These are phyloP conservation scores for Avicennia marina DNA, from an alignment of 257 asterid genomes.

Conservation along the genomic window DNA sequence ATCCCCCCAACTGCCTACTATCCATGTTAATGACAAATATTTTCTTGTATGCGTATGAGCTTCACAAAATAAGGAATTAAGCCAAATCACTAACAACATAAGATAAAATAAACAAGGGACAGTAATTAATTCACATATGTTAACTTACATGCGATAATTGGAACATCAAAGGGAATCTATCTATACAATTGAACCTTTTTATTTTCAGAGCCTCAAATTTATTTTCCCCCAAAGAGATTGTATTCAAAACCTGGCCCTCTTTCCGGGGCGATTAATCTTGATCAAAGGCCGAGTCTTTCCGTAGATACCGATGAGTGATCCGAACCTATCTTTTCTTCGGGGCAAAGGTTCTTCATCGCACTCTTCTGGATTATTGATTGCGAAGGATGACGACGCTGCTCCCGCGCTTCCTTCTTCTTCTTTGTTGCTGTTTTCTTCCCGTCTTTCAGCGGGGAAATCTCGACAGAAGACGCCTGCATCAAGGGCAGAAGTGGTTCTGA, in stretches of 20 bases:
- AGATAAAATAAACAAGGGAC: no score
- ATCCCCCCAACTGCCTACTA: no score
- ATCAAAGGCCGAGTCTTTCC: slow-evolving; percentile 27
- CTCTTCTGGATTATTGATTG: not conserved
- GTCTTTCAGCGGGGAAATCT: slow-evolving; percentile 11
- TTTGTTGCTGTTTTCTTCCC: not conserved
- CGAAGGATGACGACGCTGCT: slow-evolving; percentile 15
- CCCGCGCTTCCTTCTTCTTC: slow-evolving; percentile 17
- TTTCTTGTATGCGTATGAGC: no score
- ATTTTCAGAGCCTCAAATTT: no score
- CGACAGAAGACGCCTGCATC: slow-evolving; percentile 16
- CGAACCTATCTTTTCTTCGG: slow-evolving; percentile 26
- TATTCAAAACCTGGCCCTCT: slow-evolving; percentile 32
- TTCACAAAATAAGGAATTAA: no score
- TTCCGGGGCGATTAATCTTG: not conserved
- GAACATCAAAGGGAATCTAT: no score
- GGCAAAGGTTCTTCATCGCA: slow-evolving; percentile 30
- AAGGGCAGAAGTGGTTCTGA: slow-evolving; percentile 37
- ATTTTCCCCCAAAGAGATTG: not conserved
- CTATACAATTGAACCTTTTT: not conserved
- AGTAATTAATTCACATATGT: no score
- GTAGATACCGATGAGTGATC: slow-evolving; percentile 42
- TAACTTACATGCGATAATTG: not conserved
- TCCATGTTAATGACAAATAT: no score
- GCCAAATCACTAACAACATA: not conserved